phyloP scores from a whole-genome alignment of 768 basidiomycete species.

The Termitomyces sp. region DNA sequence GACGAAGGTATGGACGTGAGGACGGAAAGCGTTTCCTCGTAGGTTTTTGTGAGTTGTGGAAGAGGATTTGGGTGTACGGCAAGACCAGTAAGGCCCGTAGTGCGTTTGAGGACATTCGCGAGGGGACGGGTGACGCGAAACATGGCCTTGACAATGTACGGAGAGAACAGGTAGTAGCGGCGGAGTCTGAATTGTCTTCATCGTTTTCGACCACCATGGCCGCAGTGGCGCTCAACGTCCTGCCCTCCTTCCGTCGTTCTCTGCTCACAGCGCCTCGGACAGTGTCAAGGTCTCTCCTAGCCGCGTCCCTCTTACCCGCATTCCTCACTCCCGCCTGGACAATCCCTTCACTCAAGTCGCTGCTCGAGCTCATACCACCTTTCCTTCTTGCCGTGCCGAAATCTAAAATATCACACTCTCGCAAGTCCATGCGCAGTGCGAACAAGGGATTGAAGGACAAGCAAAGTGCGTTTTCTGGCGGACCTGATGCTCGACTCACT shows the following conservation, averaged over 20 bases:
- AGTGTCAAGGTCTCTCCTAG: slow-evolving; percentile 8
- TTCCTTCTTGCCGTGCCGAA: slow-evolving; percentile 93
- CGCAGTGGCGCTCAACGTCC: slow-evolving; percentile 21
- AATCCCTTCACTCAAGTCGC: slow-evolving; percentile 35
- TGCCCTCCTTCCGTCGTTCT: slow-evolving; percentile 15
- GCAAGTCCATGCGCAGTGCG: slow-evolving; percentile 91
- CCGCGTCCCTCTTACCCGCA: background rate
- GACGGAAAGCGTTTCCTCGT: slow-evolving; percentile 68
- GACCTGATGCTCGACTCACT: background rate
- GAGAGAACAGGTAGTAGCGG: slow-evolving; percentile 19
- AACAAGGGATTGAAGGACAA: slow-evolving; percentile 96
- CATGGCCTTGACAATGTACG: slow-evolving; percentile 36
- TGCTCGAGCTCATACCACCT: slow-evolving; percentile 76
- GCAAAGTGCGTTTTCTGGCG: slow-evolving; percentile 52
- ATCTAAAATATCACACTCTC: slow-evolving; percentile 87
- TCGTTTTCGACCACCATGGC: slow-evolving; percentile 27
- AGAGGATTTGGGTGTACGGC: slow-evolving; percentile 81
- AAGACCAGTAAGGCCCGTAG: slow-evolving; percentile 87
- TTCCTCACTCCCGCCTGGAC: slow-evolving; percentile 26
- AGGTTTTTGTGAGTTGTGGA: slow-evolving; percentile 69
- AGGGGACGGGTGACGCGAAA: slow-evolving; percentile 74
- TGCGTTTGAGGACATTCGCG: slow-evolving; percentile 60
- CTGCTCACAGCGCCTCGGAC: slow-evolving; percentile 5
- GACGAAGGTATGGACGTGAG: slow-evolving; percentile 71
- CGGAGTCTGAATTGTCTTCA: slow-evolving; percentile 33